A percentile compares a stretch with the other conserved stretches of the same genome.
These are phyloP conservation scores for Thozetella sp. DNA, from an alignment of 495 filamentous ascomycete genomes.

Conservation along the genomic window DNA sequence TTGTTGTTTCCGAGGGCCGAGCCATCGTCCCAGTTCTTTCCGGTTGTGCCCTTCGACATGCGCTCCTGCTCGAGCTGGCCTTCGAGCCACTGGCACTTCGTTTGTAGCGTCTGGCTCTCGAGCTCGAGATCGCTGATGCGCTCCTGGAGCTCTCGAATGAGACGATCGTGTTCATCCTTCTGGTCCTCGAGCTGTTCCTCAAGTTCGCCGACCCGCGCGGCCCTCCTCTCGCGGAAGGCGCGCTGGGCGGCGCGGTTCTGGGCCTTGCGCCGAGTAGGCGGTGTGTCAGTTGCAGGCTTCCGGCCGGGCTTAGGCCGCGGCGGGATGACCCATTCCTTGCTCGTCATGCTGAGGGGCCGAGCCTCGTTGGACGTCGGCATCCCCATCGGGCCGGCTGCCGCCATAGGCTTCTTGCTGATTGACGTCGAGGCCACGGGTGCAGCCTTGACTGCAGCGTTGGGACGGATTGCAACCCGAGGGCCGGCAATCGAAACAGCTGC, in stretches of 20 bases:
- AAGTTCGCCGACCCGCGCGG: slow-evolving; percentile 81
- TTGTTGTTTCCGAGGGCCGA: slow-evolving; percentile 13
- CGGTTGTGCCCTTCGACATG: not conserved
- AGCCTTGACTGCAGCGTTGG: slow-evolving; percentile 20
- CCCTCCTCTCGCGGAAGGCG: slow-evolving; percentile 85
- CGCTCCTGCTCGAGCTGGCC: slow-evolving; percentile 42
- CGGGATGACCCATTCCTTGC: slow-evolving; percentile 86
- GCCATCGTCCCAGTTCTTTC: not conserved
- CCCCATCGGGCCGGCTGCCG: slow-evolving; percentile 20
- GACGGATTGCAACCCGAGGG: slow-evolving; percentile 27
- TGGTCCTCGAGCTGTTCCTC: slow-evolving; percentile 79
- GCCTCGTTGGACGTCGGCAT: slow-evolving; percentile 11
- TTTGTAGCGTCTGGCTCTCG: slow-evolving; percentile 44
- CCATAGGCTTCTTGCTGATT: slow-evolving; percentile 22
- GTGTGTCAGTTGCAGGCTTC: slow-evolving; percentile 89
- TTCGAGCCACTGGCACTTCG: slow-evolving; percentile 40
- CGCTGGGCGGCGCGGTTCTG: slow-evolving; percentile 94
- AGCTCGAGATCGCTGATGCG: slow-evolving; percentile 43
- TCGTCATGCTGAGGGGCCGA: slow-evolving; percentile 56
- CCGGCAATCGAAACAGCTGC: slow-evolving; percentile 1
- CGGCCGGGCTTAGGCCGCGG: slow-evolving; percentile 90
- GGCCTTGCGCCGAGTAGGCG: slow-evolving; percentile 88
- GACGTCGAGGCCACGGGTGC: slow-evolving; percentile 13
- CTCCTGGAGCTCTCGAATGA: slow-evolving; percentile 45
- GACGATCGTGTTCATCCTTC: slow-evolving; percentile 46